phyloP scores from a whole-genome alignment of 2,329 filamentous ascomycete genomes.

The Fusarium domesticum region DNA sequence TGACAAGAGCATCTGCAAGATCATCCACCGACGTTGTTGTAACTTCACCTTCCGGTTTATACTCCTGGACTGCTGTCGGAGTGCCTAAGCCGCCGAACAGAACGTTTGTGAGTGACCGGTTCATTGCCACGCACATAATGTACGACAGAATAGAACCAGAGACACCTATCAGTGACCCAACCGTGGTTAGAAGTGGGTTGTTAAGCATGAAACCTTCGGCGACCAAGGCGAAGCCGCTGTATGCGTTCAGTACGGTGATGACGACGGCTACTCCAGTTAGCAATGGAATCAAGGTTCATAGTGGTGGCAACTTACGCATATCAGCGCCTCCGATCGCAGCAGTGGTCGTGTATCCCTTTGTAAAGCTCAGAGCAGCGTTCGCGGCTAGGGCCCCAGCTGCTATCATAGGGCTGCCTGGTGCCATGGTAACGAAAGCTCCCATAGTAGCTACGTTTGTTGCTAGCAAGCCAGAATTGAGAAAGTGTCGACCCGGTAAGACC shows the following conservation, averaged over 20 bases:
- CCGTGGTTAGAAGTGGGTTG: slow-evolving; percentile 78
- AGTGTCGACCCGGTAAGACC: slow-evolving; percentile 68
- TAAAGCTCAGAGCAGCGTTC: slow-evolving; percentile 74
- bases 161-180: slow-evolving; percentile 83
- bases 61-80: slow-evolving; percentile 56
- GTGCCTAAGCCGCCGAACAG: slow-evolving; percentile 78
- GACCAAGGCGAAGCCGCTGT: slow-evolving; percentile 85
- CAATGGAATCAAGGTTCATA: not conserved
- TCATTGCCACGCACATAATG: slow-evolving; percentile 88
- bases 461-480: slow-evolving; percentile 71
- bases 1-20: slow-evolving; percentile 69
- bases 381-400: slow-evolving; percentile 75
- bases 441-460: slow-evolving; percentile 77
- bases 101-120: slow-evolving; percentile 83
- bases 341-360: slow-evolving; percentile 85
- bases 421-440: slow-evolving; percentile 78
- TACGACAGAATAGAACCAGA: slow-evolving; percentile 87
- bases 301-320: slow-evolving; percentile 57
- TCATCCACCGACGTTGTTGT: slow-evolving; percentile 79
- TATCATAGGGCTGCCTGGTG: slow-evolving; percentile 73
- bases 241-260: slow-evolving; percentile 86
- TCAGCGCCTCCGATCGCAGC: slow-evolving; percentile 89
- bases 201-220: slow-evolving; percentile 91
- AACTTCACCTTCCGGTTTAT: slow-evolving; percentile 76
- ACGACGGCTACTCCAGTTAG: slow-evolving; percentile 58